phyloP scores from a whole-genome alignment of 2,329 filamentous ascomycete species.

The Fusarium dimerum region DNA sequence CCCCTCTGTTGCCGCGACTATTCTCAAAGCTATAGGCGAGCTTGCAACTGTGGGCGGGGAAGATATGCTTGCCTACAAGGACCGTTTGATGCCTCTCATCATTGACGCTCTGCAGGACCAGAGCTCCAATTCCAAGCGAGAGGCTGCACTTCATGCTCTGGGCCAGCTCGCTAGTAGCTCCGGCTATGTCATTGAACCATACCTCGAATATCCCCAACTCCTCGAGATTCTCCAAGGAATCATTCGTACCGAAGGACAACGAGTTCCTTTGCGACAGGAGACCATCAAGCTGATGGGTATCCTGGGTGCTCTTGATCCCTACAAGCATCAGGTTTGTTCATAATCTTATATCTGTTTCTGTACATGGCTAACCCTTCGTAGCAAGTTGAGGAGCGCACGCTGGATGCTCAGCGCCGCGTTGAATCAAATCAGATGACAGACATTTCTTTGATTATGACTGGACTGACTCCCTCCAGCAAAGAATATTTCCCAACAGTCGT shows the following conservation, averaged over 20 bases:
- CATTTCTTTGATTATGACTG: conserved; percentile 97
- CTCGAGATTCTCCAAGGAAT: conserved; percentile 92
- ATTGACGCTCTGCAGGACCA: conserved; percentile 93
- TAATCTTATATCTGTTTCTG: too few relatives aligned
- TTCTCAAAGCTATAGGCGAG: conserved; percentile 93
- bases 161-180: conserved; percentile 94
- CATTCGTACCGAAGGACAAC: conserved; percentile 84
- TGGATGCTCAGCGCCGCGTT: conserved; percentile 71
- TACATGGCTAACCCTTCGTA: conserved; percentile 25
- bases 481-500: conserved; percentile 99
- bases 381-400: conserved; percentile 86
- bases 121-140: conserved; percentile 84
- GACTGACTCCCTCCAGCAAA: conserved; percentile 92
- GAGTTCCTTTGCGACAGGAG: conserved; percentile 82
- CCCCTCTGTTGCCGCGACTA: conserved; percentile 87
- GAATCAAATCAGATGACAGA: conserved; percentile 76
- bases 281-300: conserved; percentile 98
- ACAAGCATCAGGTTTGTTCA: conserved; percentile 74
- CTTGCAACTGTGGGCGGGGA: conserved; percentile 91
- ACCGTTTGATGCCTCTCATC: conserved; percentile 91
- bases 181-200: conserved; percentile 96
- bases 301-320: conserved; percentile 90
- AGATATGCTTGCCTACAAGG: conserved; percentile 90
- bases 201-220: conserved; percentile 90
- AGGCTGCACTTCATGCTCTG: conserved; percentile 85